A percentile compares a stretch with the other conserved stretches of the same genome.
These are phyloP conservation scores for Pseudogymnoascus pannorum DNA, from an alignment of 2,329 filamentous ascomycete genomes.

Conservation along the genomic window DNA sequence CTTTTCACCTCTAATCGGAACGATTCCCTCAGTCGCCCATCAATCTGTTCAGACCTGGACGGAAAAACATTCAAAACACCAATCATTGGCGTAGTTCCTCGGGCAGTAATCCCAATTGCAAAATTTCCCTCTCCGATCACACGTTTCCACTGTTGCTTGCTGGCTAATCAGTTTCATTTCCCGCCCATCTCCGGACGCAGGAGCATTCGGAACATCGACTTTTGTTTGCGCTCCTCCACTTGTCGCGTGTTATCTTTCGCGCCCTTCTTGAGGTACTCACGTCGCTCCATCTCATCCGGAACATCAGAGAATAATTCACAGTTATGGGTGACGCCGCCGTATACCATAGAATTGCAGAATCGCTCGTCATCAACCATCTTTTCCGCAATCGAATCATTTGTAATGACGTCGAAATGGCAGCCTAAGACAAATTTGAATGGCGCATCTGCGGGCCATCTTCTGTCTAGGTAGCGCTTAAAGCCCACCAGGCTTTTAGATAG, in stretches of 20 bases:
- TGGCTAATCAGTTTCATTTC: neutral
- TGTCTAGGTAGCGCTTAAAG: slow-evolving; percentile 1
- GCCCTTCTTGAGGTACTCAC: neutral
- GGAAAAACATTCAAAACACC: neutral
- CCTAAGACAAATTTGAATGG: slow-evolving; percentile 3
- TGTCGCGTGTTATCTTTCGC: neutral
- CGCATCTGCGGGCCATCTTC: neutral
- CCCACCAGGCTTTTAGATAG: neutral
- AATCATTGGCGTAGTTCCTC: neutral
- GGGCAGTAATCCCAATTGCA: neutral
- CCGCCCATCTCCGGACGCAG: neutral
- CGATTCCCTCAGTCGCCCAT: neutral
- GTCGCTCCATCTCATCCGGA: neutral
- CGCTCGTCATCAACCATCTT: neutral
- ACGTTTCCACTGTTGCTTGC: neutral
- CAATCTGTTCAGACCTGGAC: neutral
- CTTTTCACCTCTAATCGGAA: neutral
- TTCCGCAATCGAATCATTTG: neutral
- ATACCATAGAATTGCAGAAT: neutral
- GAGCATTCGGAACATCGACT: slow-evolving; percentile 1
- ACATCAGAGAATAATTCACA: neutral
- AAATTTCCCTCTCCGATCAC: neutral
- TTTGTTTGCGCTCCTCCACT: neutral
- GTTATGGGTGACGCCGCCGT: neutral
- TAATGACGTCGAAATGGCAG: slow-evolving; percentile 1